Evolutionary conservation across 768 basidiomycete species (phyloP).

Genomic region (Hypholoma fasciculare): DNA sequence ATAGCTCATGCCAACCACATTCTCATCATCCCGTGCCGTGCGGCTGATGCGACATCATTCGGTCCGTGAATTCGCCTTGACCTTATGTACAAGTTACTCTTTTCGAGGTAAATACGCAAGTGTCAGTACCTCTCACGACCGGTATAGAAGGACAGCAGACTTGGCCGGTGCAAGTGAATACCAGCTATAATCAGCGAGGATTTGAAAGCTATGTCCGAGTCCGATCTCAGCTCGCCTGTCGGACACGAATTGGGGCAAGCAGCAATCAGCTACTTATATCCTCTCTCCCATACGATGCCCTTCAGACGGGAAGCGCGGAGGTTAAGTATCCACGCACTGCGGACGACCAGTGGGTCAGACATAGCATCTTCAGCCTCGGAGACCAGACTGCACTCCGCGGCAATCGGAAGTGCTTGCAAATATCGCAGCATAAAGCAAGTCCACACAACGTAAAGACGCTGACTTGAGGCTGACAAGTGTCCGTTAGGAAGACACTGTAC

Average conservation of each 20-base stretch:
- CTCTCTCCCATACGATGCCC: not conserved
- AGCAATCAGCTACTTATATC: not conserved
- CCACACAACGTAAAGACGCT: not conserved
- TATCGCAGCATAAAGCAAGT: not conserved
- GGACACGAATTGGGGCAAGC: not conserved
- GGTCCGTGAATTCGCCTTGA: too few relatives aligned
- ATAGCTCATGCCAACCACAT: too few relatives aligned
- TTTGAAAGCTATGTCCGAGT: constrained; percentile 1
- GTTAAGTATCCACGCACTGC: not conserved
- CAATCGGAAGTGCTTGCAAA: not conserved
- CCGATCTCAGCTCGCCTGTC: not conserved
- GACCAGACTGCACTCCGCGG: not conserved
- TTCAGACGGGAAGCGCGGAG: not conserved
- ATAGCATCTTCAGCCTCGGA: not conserved
- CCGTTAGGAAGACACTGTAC: too few relatives aligned
- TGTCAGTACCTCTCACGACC: not conserved
- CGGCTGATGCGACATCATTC: too few relatives aligned
- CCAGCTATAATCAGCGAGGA: constrained; percentile 6
- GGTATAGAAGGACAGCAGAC: not conserved
- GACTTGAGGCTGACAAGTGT: not conserved
- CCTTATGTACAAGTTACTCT: too few relatives aligned
- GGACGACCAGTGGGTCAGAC: not conserved
- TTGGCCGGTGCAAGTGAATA: not conserved
- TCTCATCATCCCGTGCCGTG: too few relatives aligned
- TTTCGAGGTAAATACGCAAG: too few relatives aligned